phyloP scores from a whole-genome alignment of 169 alveolate genomes.

The Blepharisma undulans region DNA sequence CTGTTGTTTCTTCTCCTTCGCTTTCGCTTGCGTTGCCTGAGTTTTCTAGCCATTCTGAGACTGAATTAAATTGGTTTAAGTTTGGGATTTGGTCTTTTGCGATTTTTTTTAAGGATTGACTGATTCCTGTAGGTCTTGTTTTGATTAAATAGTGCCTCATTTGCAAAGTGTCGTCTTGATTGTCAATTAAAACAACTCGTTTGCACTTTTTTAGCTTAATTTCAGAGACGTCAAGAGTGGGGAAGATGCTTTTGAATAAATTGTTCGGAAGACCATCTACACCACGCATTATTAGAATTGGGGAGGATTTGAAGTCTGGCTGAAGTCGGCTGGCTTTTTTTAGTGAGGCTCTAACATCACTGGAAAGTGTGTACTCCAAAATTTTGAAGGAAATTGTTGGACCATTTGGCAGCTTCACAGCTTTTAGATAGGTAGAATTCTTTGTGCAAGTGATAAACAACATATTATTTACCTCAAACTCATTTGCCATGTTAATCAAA shows the following conservation, averaged over 20 bases:
- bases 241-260: conserved; percentile 45
- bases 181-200: conserved; percentile 72
- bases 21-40: conserved; percentile 60
- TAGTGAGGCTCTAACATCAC: conserved; percentile 63
- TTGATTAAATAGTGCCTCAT: conserved; percentile 78
- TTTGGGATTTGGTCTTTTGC: conserved; percentile 64
- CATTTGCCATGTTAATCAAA: conserved; percentile 66
- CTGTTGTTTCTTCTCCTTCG: conserved; percentile 67
- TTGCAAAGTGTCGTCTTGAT: conserved; percentile 53
- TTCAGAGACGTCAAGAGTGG: conserved; percentile 28
- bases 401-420: conserved; percentile 78
- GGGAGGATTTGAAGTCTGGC: conserved; percentile 66
- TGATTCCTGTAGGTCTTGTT: conserved; percentile 65
- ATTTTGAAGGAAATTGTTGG: conserved; percentile 80
- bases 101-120: conserved; percentile 71
- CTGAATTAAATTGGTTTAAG: conserved; percentile 62
- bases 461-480: conserved; percentile 73
- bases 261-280: conserved; percentile 70
- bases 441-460: conserved; percentile 74
- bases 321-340: conserved; percentile 49
- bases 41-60: conserved; percentile 70
- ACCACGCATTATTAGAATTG: conserved; percentile 79
- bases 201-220: conserved; percentile 68
- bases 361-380: conserved; percentile 59
- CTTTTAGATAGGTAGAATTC: conserved; percentile 65